phyloP scores from a whole-genome alignment of 306 rosid genomes.

The Biancaea sappan region DNA sequence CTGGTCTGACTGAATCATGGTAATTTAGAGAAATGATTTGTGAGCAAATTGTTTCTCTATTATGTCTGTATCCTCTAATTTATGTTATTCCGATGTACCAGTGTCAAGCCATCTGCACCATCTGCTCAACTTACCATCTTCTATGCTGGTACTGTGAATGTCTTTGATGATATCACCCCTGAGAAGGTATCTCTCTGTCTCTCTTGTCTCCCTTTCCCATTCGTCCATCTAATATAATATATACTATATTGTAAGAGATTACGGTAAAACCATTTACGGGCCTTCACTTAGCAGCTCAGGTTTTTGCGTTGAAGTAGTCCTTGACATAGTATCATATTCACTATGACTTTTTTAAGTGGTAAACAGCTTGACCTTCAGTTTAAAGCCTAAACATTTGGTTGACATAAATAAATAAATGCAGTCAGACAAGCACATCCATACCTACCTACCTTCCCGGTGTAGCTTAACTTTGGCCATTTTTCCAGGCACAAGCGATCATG shows the following conservation, averaged over 20 bases:
- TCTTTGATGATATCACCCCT: conserved; percentile 71
- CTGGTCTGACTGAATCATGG: conserved; percentile 66
- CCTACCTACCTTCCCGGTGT: conserved; percentile 2
- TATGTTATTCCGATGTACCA: conserved; percentile 29
- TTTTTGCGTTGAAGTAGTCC: neutral
- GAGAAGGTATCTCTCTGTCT: conserved; percentile 64
- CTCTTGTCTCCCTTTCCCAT: neutral
- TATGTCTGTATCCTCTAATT: neutral
- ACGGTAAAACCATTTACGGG: neutral
- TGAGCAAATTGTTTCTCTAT: conserved; percentile 21
- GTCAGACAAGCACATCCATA: no score
- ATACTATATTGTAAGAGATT: neutral
- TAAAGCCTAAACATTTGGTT: no score
- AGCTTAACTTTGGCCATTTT: conserved; percentile 34
- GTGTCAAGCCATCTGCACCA: conserved; percentile 55
- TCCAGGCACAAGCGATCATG: conserved; percentile 91
- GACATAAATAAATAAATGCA: neutral
- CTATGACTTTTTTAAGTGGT: neutral
- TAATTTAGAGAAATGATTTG: conserved; percentile 28
- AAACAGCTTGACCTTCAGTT: neutral
- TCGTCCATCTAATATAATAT: neutral
- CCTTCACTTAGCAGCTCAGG: neutral
- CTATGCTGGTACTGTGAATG: conserved; percentile 81
- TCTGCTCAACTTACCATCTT: conserved; percentile 79
- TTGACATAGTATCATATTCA: neutral